Evolutionary conservation across 345 rosid species (phyloP).

Genomic region (Triadica sebifera): DNA sequence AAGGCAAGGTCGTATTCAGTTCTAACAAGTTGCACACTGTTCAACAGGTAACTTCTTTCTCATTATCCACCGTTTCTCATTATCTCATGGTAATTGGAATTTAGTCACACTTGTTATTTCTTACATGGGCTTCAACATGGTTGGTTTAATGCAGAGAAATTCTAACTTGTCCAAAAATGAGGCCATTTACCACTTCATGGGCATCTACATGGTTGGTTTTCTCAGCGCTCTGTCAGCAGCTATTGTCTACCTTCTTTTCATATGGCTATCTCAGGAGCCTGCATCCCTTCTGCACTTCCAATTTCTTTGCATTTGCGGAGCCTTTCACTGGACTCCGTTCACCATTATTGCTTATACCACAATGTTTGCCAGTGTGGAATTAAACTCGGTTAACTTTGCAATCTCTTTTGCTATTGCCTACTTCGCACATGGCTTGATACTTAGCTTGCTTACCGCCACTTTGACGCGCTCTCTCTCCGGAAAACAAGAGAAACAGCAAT

Average conservation of each 20-base stretch:
- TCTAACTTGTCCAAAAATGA: conserved; percentile 15
- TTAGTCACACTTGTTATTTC: neutral
- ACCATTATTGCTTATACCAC: conserved; percentile 40
- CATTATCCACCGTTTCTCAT: neutral
- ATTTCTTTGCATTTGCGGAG: conserved; percentile 52
- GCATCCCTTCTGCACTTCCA: conserved; percentile 42
- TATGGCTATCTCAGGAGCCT: conserved; percentile 30
- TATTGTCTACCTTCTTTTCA: conserved; percentile 39
- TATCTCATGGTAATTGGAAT: too few relatives aligned
- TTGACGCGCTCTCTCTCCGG: conserved; percentile 34
- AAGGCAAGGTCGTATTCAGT: conserved; percentile 32
- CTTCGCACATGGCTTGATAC: conserved; percentile 51
- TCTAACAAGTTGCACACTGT: conserved; percentile 23
- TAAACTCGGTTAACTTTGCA: conserved; percentile 39
- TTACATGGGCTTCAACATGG: conserved; percentile 21
- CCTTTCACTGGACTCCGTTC: conserved; percentile 64
- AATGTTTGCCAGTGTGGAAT: conserved; percentile 31
- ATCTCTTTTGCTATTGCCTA: conserved; percentile 36
- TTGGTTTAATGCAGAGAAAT: conserved; percentile 20
- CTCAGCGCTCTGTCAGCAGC: conserved; percentile 59
- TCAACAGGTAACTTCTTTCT: conserved; percentile 31
- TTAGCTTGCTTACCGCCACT: conserved; percentile 45
- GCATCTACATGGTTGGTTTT: conserved; percentile 53
- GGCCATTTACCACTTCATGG: conserved; percentile 41
- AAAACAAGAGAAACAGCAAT: conserved; percentile 30